phyloP scores from a whole-genome alignment of 768 basidiomycete species.

The Lentinula raphanica region DNA sequence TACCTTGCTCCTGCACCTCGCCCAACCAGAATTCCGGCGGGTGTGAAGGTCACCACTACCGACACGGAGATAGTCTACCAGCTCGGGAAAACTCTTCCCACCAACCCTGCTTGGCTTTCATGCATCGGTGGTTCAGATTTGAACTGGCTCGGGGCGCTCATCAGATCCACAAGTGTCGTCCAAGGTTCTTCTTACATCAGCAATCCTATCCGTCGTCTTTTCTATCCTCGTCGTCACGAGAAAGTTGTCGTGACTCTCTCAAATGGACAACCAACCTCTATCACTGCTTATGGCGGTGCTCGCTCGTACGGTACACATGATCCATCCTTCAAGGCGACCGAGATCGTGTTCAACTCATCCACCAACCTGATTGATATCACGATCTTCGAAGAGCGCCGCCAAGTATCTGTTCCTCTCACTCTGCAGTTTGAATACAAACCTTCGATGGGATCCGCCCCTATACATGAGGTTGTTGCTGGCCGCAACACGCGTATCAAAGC shows the following conservation, averaged over 20 bases:
- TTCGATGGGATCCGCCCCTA: constrained; percentile 82
- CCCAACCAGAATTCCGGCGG: constrained; percentile 29
- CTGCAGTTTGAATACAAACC: constrained; percentile 87
- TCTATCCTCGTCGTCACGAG: constrained; percentile 77
- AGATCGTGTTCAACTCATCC: constrained; percentile 54
- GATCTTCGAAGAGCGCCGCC: constrained; percentile 79
- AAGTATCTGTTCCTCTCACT: constrained; percentile 69
- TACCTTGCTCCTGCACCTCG: constrained; percentile 60
- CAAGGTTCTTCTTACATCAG: constrained; percentile 83
- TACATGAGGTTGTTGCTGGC: constrained; percentile 81
- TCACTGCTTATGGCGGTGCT: constrained; percentile 71
- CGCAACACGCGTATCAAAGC: constrained; percentile 91
- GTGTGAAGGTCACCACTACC: constrained; percentile 37
- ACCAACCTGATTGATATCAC: constrained; percentile 62
- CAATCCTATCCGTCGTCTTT: constrained; percentile 84
- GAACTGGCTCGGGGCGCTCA: constrained; percentile 81
- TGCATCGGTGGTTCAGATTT: constrained; percentile 76
- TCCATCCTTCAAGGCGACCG: constrained; percentile 74
- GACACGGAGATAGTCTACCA: constrained; percentile 44
- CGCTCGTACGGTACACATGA: constrained; percentile 77
- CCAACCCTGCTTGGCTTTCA: constrained; percentile 73
- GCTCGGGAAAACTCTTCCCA: constrained; percentile 51
- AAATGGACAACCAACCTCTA: constrained; percentile 44
- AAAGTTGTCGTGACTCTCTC: constrained; percentile 58
- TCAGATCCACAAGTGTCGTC: constrained; percentile 77